phyloP scores from a whole-genome alignment of 768 basidiomycete genomes.

The Paxillus rubicundulus region DNA sequence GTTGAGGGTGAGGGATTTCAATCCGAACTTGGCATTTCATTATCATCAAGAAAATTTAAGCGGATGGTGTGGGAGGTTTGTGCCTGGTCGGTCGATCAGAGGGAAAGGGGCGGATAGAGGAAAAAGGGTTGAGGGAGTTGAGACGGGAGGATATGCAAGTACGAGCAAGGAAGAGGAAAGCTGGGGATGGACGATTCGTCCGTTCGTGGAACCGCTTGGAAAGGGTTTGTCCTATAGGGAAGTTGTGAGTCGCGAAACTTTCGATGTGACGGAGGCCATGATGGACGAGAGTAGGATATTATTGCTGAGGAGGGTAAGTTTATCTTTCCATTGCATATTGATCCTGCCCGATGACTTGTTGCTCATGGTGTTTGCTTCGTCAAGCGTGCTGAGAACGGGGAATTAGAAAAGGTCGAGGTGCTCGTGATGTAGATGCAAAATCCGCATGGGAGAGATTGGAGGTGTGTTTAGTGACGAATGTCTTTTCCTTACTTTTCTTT shows the following conservation, averaged over 20 bases:
- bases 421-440: slow-evolving; percentile 36
- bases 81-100: no score
- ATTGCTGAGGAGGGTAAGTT: slow-evolving; percentile 42
- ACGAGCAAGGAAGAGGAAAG: not conserved
- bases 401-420: slow-evolving; percentile 42
- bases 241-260: slow-evolving; percentile 45
- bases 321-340: not conserved
- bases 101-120: no score
- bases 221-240: slow-evolving; percentile 52
- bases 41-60: slow-evolving; percentile 1
- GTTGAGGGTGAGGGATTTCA: slow-evolving; percentile 40
- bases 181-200: slow-evolving; percentile 35
- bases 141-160: no score
- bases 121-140: no score
- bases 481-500: no score
- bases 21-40: slow-evolving; percentile 21
- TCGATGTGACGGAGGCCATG: slow-evolving; percentile 55
- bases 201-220: slow-evolving; percentile 47
- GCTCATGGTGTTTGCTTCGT: slow-evolving; percentile 1
- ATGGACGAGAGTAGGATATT: slow-evolving; percentile 53
- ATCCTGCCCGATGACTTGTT: not conserved
- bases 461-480: not conserved
- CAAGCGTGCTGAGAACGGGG: slow-evolving; percentile 39
- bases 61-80: slow-evolving; percentile 26
- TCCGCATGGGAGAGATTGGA: not conserved